phyloP scores from a whole-genome alignment of 139 green algal species.

The Chara braunii region DNA sequence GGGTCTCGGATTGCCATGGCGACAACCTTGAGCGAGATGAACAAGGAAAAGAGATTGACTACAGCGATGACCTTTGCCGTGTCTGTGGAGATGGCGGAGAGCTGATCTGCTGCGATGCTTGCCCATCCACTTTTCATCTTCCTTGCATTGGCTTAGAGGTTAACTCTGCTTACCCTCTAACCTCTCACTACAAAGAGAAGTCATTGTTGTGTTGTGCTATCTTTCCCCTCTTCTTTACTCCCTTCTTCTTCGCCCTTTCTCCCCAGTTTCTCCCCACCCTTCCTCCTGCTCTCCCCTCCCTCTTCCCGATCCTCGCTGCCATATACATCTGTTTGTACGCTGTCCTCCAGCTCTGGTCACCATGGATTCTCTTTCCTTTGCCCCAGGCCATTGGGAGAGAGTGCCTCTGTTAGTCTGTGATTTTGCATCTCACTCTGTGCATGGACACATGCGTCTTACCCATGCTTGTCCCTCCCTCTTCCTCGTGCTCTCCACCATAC shows the following conservation, averaged over 20 bases:
- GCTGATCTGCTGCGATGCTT: conserved; percentile 52
- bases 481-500: too few species aligned
- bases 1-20: not conserved
- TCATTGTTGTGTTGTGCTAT: not conserved
- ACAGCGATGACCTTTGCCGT: conserved; percentile 47
- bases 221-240: not conserved
- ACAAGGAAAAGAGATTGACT: conserved; percentile 4
- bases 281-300: not conserved
- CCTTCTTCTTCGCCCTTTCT: not conserved
- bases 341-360: too few species aligned
- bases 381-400: too few species aligned
- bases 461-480: too few species aligned
- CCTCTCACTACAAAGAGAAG: not conserved
- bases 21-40: not conserved
- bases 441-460: too few species aligned
- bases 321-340: too few species aligned
- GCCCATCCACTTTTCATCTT: conserved; percentile 47
- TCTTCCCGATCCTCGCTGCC: too few species aligned
- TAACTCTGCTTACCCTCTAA: not conserved
- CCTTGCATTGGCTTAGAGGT: conserved; percentile 40
- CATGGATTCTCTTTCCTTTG: too few species aligned
- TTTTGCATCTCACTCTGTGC: too few species aligned
- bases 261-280: not conserved
- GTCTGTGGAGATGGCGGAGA: conserved; percentile 49
- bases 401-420: too few species aligned